Percentiles rank a stretch among this genome's conserved stretches.
Conservation (phyloP, 208 protist species). For the Leishmania arabica region DNA sequence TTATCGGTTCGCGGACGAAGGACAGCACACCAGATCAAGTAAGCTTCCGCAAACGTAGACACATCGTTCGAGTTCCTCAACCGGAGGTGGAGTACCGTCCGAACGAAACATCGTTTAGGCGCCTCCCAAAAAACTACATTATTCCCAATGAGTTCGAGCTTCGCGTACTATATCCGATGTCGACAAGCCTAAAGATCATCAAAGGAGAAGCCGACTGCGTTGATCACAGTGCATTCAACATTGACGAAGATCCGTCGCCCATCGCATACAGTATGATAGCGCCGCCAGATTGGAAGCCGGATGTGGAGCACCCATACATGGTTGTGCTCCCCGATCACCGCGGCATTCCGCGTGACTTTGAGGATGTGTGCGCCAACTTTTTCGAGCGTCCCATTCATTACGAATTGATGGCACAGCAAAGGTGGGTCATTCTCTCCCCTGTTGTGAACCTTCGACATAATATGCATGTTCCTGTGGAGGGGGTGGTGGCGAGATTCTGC, state of each 20-base stretch:
- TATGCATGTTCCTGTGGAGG: constrained; percentile 78
- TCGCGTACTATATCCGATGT: constrained; percentile 76
- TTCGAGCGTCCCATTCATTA: constrained; percentile 77
- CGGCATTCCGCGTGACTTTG: constrained; percentile 80
- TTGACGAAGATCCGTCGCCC: constrained; percentile 69
- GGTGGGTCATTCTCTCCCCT: constrained; percentile 81
- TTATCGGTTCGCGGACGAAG: constrained; percentile 71
- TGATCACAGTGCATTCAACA: constrained; percentile 68
- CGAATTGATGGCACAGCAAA: constrained; percentile 71
- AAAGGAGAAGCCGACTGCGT: constrained; percentile 82
- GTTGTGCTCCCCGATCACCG: constrained; percentile 80
- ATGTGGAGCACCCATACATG: constrained; percentile 78
- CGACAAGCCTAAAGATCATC: constrained; percentile 63
- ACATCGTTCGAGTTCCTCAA: constrained; percentile 73
- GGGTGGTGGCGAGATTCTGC: constrained; percentile 83
- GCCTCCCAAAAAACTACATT: constrained; percentile 69
- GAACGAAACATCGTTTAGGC: constrained; percentile 83
- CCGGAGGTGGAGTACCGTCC: constrained; percentile 66
- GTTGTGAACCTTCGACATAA: constrained; percentile 82
- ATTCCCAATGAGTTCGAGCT: constrained; percentile 86
- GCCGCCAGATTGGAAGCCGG: constrained; percentile 60
- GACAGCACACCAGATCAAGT: constrained; percentile 46
- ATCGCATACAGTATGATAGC: constrained; percentile 83
- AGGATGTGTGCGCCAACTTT: constrained; percentile 88
- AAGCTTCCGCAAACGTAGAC: constrained; percentile 51